phyloP scores from a whole-genome alignment of 2,329 filamentous ascomycete species.

The Beauveria brongniartii region DNA sequence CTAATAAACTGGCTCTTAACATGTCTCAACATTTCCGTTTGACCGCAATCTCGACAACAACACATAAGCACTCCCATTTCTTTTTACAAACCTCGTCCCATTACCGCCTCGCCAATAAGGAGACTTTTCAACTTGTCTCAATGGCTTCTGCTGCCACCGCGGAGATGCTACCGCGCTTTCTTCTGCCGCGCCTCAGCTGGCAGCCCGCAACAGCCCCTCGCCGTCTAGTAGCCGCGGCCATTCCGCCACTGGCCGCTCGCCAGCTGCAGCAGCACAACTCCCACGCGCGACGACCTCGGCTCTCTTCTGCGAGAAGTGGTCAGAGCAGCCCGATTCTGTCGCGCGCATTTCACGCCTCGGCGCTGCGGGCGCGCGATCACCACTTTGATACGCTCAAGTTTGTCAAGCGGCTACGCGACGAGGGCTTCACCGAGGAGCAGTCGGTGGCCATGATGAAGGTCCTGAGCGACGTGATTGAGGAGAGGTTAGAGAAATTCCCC shows the following conservation, averaged over 20 bases:
- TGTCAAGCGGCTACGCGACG: conserved; percentile 77
- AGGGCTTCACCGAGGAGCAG: conserved; percentile 94
- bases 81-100: background rate
- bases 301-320: conserved; percentile 15
- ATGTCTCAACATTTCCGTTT: conserved; percentile 2
- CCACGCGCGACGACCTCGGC: conserved; percentile 11
- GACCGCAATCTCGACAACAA: background rate
- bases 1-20: conserved; percentile 3
- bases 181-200: conserved; percentile 51
- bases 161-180: conserved; percentile 42
- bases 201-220: conserved; percentile 21
- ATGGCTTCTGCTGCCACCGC: conserved; percentile 17
- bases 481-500: conserved; percentile 48
- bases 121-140: too few relatives aligned
- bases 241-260: conserved; percentile 15
- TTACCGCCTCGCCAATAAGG: background rate
- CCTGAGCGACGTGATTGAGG: conserved; percentile 91
- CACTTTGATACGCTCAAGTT: conserved; percentile 99
- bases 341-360: conserved; percentile 60
- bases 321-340: conserved; percentile 19
- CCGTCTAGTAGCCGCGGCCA: conserved; percentile 18
- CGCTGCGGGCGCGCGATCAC: conserved; percentile 60
- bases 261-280: conserved; percentile 13
- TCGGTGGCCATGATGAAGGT: conserved; percentile 98
- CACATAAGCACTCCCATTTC: background rate